A percentile compares a stretch with the other conserved stretches of the same genome.
Conservation (phyloP, 768 basidiomycete species). For the Amyloporia xantha region DNA sequence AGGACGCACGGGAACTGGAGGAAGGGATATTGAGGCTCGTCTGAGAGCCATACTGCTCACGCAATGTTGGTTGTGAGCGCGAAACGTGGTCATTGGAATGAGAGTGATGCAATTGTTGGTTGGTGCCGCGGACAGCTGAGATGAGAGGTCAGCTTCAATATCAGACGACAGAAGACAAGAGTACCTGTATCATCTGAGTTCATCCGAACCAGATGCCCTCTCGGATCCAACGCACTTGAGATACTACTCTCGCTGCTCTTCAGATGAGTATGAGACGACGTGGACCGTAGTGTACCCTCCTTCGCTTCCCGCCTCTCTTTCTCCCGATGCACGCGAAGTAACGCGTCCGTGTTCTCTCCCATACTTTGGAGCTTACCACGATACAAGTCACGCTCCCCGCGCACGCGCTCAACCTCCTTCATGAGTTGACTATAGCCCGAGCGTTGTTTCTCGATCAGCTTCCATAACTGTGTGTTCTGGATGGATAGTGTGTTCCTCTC, state of each 20-base stretch:
- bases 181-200: conserved; percentile 31
- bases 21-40: conserved; percentile 7
- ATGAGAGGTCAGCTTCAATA: not conserved
- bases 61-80: conserved; percentile 1
- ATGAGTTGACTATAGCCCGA: conserved; percentile 71
- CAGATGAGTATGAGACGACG: conserved; percentile 25
- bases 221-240: conserved; percentile 21
- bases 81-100: conserved; percentile 4
- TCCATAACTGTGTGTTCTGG: conserved; percentile 92
- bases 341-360: conserved; percentile 41
- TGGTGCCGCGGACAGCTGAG: conserved; percentile 8
- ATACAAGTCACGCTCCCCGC: conserved; percentile 70
- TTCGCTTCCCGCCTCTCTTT: conserved; percentile 24
- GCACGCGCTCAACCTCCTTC: conserved; percentile 81
- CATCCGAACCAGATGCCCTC: conserved; percentile 17
- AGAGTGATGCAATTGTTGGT: conserved; percentile 6
- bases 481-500: conserved; percentile 77
- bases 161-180: not conserved
- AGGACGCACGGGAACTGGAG: not conserved
- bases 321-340: conserved; percentile 23
- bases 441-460: conserved; percentile 89
- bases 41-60: conserved; percentile 19
- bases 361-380: conserved; percentile 28
- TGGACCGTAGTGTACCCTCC: conserved; percentile 22
- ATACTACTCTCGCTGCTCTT: conserved; percentile 16